Evolutionary conservation across 768 basidiomycete species (phyloP).

Genomic region (Calocybe gangraenosa): DNA sequence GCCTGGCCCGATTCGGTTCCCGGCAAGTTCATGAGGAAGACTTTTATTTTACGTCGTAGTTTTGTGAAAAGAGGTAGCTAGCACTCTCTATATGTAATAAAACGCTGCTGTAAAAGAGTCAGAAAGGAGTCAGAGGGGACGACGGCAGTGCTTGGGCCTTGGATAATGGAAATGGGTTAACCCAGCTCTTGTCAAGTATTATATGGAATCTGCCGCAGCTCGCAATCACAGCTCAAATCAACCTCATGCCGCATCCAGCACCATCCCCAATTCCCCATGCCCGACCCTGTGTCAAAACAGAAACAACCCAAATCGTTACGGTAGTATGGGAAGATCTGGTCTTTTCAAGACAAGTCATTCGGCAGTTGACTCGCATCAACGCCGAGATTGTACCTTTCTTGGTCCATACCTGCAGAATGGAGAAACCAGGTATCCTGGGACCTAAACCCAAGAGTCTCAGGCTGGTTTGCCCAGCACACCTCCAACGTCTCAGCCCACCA

Average conservation of each 20-base stretch:
- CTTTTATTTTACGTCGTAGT: no score
- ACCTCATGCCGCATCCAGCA: slow-evolving; percentile 6
- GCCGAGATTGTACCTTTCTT: slow-evolving; percentile 6
- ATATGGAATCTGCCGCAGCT: slow-evolving; percentile 15
- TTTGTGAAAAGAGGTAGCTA: no score
- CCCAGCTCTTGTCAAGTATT: slow-evolving; percentile 1
- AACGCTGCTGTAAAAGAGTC: no score
- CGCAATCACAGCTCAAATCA: no score
- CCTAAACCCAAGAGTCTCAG: no score
- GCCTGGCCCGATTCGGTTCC: slow-evolving; percentile 12
- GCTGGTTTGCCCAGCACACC: no score
- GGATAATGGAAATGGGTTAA: no score
- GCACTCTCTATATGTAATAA: no score
- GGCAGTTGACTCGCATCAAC: slow-evolving; percentile 10
- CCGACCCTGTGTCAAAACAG: slow-evolving; percentile 7
- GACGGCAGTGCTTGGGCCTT: no score
- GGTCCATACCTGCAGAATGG: slow-evolving; percentile 4
- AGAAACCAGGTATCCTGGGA: no score
- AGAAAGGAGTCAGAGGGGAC: no score
- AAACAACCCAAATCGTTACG: slow-evolving; percentile 5
- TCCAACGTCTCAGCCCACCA: no score
- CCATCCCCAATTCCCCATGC: background rate
- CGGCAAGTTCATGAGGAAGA: slow-evolving; percentile 6
- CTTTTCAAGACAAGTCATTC: slow-evolving; percentile 7
- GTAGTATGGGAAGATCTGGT: slow-evolving; percentile 11